Evolutionary conservation across 352 stramenopile species (phyloP).

Genomic region (Phytophthora pseudosyringae): DNA sequence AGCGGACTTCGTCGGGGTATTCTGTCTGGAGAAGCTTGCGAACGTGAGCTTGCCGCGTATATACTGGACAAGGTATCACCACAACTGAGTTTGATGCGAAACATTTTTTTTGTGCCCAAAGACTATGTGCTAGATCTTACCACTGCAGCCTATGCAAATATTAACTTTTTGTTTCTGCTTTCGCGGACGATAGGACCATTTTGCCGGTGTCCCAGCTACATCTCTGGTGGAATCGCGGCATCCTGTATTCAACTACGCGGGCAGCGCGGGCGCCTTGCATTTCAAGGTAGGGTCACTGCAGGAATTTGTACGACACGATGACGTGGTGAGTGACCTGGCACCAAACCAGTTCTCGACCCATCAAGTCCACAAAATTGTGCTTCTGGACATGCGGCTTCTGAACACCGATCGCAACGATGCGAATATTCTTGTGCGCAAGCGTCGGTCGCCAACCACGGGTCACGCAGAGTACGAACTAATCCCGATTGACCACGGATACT

Average conservation of each 20-base stretch:
- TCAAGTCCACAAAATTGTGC: conserved; percentile 98
- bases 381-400: conserved; percentile 98
- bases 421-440: conserved; percentile 96
- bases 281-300: conserved; percentile 98
- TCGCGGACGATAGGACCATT: conserved; percentile 66
- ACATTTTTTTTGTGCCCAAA: conserved; percentile 1
- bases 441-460: conserved; percentile 50
- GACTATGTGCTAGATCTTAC: background rate
- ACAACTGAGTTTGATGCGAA: conserved; percentile 3
- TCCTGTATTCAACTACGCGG: conserved; percentile 80
- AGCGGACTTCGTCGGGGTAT: conserved; percentile 92
- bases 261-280: conserved; percentile 46
- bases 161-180: conserved; percentile 44
- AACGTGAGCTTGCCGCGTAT: conserved; percentile 98
- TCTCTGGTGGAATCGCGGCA: conserved; percentile 79
- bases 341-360: conserved; percentile 88
- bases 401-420: conserved; percentile 98
- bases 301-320: conserved; percentile 95
- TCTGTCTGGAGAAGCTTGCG: conserved; percentile 95
- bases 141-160: background rate
- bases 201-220: conserved; percentile 82
- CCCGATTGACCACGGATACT: conserved; percentile 99
- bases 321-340: conserved; percentile 94
- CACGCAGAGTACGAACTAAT: conserved; percentile 93
- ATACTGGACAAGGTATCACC: conserved; percentile 90